Evolutionary conservation across 768 basidiomycete species (phyloP), one percentile per base, ranked within the genome.

Genomic region (Tephrocybe sp.): DNA sequence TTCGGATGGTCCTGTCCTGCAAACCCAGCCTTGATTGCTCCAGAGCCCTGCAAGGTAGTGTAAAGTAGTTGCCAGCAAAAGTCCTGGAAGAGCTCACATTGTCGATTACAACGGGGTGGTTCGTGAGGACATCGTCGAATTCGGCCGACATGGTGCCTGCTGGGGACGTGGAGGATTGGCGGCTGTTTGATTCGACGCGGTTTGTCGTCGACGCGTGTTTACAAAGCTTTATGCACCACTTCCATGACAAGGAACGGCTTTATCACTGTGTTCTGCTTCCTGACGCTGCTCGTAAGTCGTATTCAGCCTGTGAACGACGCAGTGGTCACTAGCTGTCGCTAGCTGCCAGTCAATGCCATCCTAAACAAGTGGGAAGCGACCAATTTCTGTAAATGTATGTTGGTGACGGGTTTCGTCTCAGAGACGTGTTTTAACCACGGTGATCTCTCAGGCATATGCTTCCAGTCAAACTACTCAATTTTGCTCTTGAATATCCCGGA

Each of bases 1-100:
- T 97, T 97, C 37, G 97, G 97, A 67, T 97, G 94, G 71, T 98
- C 96, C 71, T 98, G 91, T 40, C 97, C 97, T 48, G 97, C 97
- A 66, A 99, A 99, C 34, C 97, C 97, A 54, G 97, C 97, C 71
- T 98, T 99, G 68, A 99, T 96, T 20, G 93, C 93, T 24, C 97
- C 97, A 50, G 96, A 97, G 55, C 97, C 97, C 93, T 98, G 68
- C 51, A 57, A 57, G 63, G 62, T 64, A 60, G 20, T 53, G 55
- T 57, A 55, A 64, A 58, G 51, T 53, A 61, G 51, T 55, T 50
- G 51, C 54, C 33, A 43, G 25, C 41, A 34, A 45, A 47, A 45
- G 58, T 25, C 38, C 37, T 14, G n/a, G 50, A 52, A 56, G 34
- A 44, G 75, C 86, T 59, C 57, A 96, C 95, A 74, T 98, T 98